Percentiles rank a stretch among this genome's conserved stretches.
Evolutionary conservation across 495 filamentous ascomycete species (phyloP).

Genomic region (Penicillium roqueforti): DNA sequence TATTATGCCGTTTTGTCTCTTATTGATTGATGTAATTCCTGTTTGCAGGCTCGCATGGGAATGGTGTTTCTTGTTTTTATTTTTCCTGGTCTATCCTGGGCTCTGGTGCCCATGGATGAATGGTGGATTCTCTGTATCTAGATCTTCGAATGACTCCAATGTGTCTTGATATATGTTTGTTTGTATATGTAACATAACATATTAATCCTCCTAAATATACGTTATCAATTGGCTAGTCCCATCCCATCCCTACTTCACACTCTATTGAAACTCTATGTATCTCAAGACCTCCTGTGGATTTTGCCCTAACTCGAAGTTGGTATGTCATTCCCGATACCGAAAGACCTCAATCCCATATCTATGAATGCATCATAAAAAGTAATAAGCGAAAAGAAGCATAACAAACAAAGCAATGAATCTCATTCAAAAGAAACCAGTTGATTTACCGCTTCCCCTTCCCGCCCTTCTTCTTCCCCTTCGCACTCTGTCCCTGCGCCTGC

Average conservation of each 20-base stretch:
- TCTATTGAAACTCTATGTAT: not conserved
- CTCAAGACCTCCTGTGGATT: not conserved
- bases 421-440: not conserved
- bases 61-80: slow-evolving; percentile 32
- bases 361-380: not conserved
- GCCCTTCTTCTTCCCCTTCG: slow-evolving; percentile 20
- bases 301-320: not conserved
- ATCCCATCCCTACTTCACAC: not conserved
- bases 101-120: slow-evolving; percentile 24
- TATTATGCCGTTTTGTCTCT: slow-evolving; percentile 22
- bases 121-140: slow-evolving; percentile 31
- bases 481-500: slow-evolving; percentile 6
- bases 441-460: slow-evolving; percentile 26
- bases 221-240: not conserved
- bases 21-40: slow-evolving; percentile 32
- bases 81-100: slow-evolving; percentile 18
- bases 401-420: not conserved
- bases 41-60: slow-evolving; percentile 39
- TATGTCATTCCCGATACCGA: slow-evolving; percentile 3
- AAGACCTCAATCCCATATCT: not conserved
- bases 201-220: not conserved
- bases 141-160: slow-evolving; percentile 19
- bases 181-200: not conserved
- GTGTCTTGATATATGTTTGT: not conserved
- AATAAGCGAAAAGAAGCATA: not conserved